Conservation (phyloP, 805 yeast species). For the Ogataea methylovora region DNA sequence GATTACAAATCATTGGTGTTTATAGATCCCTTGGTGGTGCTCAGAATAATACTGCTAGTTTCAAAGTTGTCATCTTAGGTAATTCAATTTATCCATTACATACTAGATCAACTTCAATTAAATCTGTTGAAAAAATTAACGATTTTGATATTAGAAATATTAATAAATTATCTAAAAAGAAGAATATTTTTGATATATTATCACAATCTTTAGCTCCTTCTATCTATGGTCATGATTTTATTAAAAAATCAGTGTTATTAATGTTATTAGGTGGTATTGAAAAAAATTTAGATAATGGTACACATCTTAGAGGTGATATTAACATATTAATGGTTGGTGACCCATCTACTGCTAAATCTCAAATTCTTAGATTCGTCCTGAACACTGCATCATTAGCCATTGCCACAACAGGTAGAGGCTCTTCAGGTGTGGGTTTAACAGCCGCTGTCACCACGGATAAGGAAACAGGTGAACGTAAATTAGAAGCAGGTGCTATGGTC, state of each 20-base stretch:
- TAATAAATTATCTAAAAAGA: conserved; percentile 64
- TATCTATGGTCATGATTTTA: conserved; percentile 86
- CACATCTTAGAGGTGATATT: conserved; percentile 97
- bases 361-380: conserved; percentile 85
- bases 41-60: conserved; percentile 52
- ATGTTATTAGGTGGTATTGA: conserved; percentile 94
- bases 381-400: conserved; percentile 94
- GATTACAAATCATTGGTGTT: conserved; percentile 90
- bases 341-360: conserved; percentile 97
- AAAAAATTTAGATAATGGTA: conserved; percentile 88
- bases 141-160: conserved; percentile 83
- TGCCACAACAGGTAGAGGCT: conserved; percentile 98
- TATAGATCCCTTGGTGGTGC: conserved; percentile 86
- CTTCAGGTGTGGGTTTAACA: conserved; percentile 99
- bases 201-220: conserved; percentile 91
- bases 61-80: conserved; percentile 77
- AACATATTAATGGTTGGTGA: conserved; percentile 96
- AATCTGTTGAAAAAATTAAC: conserved; percentile 68
- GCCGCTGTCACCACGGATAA: conserved; percentile 96
- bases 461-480: conserved; percentile 93
- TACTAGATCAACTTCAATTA: conserved; percentile 60
- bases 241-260: conserved; percentile 83
- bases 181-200: conserved; percentile 67
- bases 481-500: conserved; percentile 99
- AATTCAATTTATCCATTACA: conserved; percentile 86